Percentiles rank a stretch among this genome's conserved stretches.
Evolutionary conservation across 805 yeast genomes (phyloP).

Genomic region (Soucietia sequanensis): DNA sequence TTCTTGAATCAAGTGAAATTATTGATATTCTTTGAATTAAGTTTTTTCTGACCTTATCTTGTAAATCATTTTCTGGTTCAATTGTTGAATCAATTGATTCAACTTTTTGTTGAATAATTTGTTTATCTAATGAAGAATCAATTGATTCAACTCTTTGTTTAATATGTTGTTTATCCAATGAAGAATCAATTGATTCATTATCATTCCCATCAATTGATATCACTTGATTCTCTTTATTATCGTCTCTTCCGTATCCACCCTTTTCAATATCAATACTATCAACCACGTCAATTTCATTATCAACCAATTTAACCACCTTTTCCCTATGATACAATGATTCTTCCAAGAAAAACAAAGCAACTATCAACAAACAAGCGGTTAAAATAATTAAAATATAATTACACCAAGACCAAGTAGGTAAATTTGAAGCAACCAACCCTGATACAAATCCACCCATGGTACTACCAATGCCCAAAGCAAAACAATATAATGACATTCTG

Average conservation of each 20-base stretch:
- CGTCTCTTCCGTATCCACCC: too few relatives aligned
- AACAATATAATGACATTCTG: not conserved
- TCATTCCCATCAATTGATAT: too few relatives aligned
- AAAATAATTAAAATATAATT: constrained; percentile 11
- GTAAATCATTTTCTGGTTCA: not conserved
- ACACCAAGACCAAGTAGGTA: constrained; percentile 17
- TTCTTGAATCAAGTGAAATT: not conserved
- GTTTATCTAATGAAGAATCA: not conserved
- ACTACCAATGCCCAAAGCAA: constrained; percentile 3
- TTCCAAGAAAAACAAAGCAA: constrained; percentile 15
- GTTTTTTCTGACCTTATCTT: not conserved
- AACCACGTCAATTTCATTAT: too few relatives aligned
- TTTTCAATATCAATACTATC: too few relatives aligned
- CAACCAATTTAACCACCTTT: constrained; percentile 5
- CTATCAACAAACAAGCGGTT: constrained; percentile 10
- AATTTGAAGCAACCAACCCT: constrained; percentile 12
- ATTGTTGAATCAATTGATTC: not conserved
- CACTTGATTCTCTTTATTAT: too few relatives aligned
- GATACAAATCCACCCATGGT: constrained; percentile 9
- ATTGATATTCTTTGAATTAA: not conserved
- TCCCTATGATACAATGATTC: constrained; percentile 15
- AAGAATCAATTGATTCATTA: not conserved
- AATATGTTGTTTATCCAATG: not conserved
- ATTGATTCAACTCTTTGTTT: too few relatives aligned
- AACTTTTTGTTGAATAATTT: not conserved